These are phyloP conservation scores for Tolypocladium nubicola DNA, from an alignment of 2,329 filamentous ascomycete genomes.

Conservation along the genomic window DNA sequence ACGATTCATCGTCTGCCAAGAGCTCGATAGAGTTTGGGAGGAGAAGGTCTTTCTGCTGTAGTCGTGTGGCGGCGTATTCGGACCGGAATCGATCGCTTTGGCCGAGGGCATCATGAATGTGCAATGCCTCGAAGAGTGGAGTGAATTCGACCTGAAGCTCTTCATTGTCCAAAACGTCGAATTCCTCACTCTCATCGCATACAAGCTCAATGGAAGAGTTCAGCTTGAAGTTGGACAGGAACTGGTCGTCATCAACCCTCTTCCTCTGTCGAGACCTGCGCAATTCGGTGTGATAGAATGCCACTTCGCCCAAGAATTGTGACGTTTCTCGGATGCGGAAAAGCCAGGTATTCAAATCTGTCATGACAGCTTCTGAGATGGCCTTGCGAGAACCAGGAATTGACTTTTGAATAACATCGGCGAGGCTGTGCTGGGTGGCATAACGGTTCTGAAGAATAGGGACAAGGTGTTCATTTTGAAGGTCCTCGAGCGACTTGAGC, in stretches of 20 bases:
- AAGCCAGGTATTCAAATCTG: constrained; percentile 92
- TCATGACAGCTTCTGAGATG: constrained; percentile 95
- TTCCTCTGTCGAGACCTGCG: constrained; percentile 75
- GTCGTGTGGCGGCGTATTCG: constrained; percentile 85
- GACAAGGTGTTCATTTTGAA: constrained; percentile 87
- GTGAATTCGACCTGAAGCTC: constrained; percentile 92
- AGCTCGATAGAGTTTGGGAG: constrained; percentile 68
- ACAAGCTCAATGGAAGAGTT: constrained; percentile 95
- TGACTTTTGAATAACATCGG: constrained; percentile 90
- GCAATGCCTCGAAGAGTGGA: constrained; percentile 85
- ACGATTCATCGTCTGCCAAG: constrained; percentile 70
- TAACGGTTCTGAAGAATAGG: constrained; percentile 68
- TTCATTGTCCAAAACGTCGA: constrained; percentile 90
- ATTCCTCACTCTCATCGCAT: constrained; percentile 90
- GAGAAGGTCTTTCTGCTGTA: constrained; percentile 84
- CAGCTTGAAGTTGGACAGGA: constrained; percentile 73
- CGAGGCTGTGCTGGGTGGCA: constrained; percentile 88
- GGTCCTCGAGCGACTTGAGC: constrained; percentile 83
- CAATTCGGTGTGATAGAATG: constrained; percentile 91
- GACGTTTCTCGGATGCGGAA: constrained; percentile 92
- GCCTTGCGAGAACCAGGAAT: constrained; percentile 86
- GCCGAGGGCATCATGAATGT: constrained; percentile 91
- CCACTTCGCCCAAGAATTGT: constrained; percentile 89
- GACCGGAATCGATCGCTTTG: constrained; percentile 83
- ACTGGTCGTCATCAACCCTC: constrained; percentile 63